phyloP scores from a whole-genome alignment of 495 filamentous ascomycete species.

The Talaromyces thailandensis region DNA sequence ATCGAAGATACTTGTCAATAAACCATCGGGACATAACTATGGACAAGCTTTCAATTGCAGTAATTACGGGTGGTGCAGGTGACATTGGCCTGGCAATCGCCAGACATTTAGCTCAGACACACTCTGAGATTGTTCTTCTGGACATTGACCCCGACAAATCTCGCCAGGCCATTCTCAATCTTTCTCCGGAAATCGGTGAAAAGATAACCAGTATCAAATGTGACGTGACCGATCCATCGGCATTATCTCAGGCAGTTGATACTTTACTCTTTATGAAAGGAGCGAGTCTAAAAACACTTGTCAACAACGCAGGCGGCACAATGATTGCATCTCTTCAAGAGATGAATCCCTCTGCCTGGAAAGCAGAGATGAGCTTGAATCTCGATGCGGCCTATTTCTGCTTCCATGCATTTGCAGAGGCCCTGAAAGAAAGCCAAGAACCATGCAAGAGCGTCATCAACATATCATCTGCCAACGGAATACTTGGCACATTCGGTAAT shows the following conservation, averaged over 20 bases:
- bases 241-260: neutral
- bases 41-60: neutral
- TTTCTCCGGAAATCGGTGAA: neutral
- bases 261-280: neutral
- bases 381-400: slow-evolving; percentile 1
- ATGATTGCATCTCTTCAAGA: neutral
- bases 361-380: neutral
- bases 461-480: neutral
- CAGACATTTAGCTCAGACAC: neutral
- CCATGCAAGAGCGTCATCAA: neutral
- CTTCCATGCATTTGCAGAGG: neutral
- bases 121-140: neutral
- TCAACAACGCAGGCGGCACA: slow-evolving; percentile 2
- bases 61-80: neutral
- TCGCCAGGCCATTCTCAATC: neutral
- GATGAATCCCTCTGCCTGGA: neutral
- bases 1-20: neutral
- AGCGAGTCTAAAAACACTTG: neutral
- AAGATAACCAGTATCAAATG: neutral
- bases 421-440: neutral
- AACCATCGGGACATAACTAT: neutral
- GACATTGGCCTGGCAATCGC: neutral
- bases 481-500: slow-evolving; percentile 2
- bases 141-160: neutral
- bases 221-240: slow-evolving; percentile 1